phyloP scores from a whole-genome alignment of 331 rosid species.

The Quercus phellos region DNA sequence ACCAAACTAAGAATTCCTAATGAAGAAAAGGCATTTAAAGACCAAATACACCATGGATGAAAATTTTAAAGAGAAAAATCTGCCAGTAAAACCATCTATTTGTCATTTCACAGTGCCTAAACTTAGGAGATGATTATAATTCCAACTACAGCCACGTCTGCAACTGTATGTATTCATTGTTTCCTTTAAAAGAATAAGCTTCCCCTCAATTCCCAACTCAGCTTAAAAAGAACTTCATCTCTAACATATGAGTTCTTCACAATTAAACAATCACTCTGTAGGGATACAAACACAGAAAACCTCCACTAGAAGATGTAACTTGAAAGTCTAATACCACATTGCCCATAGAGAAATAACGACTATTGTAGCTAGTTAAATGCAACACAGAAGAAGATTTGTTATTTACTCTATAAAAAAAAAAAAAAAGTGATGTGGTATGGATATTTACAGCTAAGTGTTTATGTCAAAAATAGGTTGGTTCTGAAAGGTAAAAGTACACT shows the following conservation, averaged over 20 bases:
- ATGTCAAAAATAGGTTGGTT: background rate
- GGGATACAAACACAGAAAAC: constrained; percentile 7
- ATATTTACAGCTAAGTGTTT: background rate
- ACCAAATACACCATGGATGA: background rate
- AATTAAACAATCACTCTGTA: background rate
- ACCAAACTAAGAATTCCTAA: background rate
- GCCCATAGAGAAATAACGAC: no score
- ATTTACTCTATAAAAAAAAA: constrained; percentile 1
- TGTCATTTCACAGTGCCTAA: background rate
- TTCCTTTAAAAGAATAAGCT: background rate
- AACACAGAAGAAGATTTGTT: background rate
- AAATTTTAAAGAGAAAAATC: background rate
- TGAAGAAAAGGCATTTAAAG: background rate
- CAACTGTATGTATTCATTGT: no score
- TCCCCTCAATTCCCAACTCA: background rate
- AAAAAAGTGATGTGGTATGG: background rate
- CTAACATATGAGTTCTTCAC: background rate
- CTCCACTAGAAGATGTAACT: background rate
- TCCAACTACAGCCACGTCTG: background rate
- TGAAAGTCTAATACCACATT: background rate
- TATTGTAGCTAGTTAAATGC: no score
- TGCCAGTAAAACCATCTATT: background rate
- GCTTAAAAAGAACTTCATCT: background rate
- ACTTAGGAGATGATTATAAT: background rate
- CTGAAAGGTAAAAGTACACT: background rate